Conservation (phyloP, 1,139 yeast genomes). For the Blastobotrys capitulatus region DNA sequence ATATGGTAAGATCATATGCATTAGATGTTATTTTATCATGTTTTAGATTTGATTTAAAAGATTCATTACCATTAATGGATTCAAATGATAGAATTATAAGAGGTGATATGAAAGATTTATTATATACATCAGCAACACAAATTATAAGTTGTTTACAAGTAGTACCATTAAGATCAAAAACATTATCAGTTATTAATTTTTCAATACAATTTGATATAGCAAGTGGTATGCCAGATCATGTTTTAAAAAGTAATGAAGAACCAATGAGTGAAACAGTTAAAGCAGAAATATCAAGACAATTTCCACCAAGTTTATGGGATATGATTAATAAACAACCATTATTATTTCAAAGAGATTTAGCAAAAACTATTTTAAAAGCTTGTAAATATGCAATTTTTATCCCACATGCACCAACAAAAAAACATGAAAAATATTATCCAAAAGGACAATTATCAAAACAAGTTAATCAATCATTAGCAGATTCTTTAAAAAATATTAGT, state of each 20-base stretch:
- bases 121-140: background rate
- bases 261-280: constrained; percentile 1
- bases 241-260: constrained; percentile 9
- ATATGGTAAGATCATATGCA: background rate
- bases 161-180: constrained; percentile 9
- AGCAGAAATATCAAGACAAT: constrained; percentile 17
- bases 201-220: constrained; percentile 17
- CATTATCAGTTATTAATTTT: constrained; percentile 11
- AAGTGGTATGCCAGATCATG: constrained; percentile 18
- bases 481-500: constrained; percentile 26
- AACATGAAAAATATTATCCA: constrained; percentile 17
- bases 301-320: constrained; percentile 16
- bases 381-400: constrained; percentile 17
- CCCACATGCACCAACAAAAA: constrained; percentile 20
- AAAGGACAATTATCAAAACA: constrained; percentile 16
- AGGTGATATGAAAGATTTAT: constrained; percentile 10
- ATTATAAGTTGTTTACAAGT: constrained; percentile 6
- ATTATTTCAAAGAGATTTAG: constrained; percentile 11
- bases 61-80: constrained; percentile 8
- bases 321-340: constrained; percentile 13
- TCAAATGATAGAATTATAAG: constrained; percentile 8
- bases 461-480: constrained; percentile 13
- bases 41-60: constrained; percentile 6
- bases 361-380: constrained; percentile 14
- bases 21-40: background rate